Base-by-base conservation (phyloP, 140 eudicot species). In the Cichorium intybus region DNA sequence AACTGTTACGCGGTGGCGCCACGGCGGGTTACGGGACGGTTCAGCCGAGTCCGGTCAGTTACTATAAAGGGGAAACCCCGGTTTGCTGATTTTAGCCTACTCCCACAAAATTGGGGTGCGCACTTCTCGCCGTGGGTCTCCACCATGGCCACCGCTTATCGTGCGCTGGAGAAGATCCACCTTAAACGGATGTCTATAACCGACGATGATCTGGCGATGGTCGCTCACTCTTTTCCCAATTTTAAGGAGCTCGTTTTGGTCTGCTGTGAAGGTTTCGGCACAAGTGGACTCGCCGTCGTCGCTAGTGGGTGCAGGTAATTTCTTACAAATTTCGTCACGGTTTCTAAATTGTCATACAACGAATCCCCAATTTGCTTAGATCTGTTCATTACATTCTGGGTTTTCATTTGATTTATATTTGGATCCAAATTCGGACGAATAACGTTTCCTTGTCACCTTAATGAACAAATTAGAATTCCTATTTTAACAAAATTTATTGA, bases 81-180 rank as follows among this genome's bases (percentile, higher is more conserved):
- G 63, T 86, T 86, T 46, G 84, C 89, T 24, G 95, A 86, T 52
- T 86, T 86, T 27, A 79, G 82, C 18, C 48, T 86, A 18, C 20
- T 86, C 64, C 89, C 87, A 1, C 73, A 66, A 3, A 76, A 66
- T n/a, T 86, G 95, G 95, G 95, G 95, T 12, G 95, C 89, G 7
- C 86, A 72, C 76, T 80, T 84, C 56, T 10, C 60, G 0, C 85
- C 84, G 0, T 86, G 95, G 95, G 74, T 69, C 1, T 5, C 26
- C 1, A 61, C 71, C 8, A 75, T 86, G 78, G 80, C 75, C 0
- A 35, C 51, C 0, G 69, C 63, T 48, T 86, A 83, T 47, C 81
- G 74, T 1, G 34, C 50, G 35, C 83, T 86, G 9, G 87, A 83
- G 54, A 77, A 75, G 73, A 63, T 86, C 37, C 68, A 62, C 50